Evolutionary conservation across 1,284 basidiomycete species (phyloP), one percentile per base, ranked within the genome.

Genomic region (Pseudozyma pruni): DNA sequence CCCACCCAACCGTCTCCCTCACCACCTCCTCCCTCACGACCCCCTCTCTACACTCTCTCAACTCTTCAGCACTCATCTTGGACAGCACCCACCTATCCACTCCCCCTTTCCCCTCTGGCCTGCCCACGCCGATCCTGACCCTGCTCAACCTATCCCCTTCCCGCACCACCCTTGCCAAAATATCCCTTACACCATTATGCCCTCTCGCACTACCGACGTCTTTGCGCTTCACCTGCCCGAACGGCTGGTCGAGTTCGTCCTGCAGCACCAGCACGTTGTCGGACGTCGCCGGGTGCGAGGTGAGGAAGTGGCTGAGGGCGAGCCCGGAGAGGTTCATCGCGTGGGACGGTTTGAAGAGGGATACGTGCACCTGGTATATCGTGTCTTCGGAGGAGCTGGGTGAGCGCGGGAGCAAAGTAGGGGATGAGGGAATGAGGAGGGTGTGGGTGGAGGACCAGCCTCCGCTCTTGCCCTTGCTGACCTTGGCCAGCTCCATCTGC

Each of bases 321-420:
- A 49, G 19, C 2, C 68, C 68, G 13, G 68, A 71, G 1, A 61
- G 52, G 16, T 71, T 71, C 68, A 71, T 71, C 25, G 61, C 13
- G 2, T 60, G 57, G 0, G 51, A 33, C 1, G 68, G 61, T 20
- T 71, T 71, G 57, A 50, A 66, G 6, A 71, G 56, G 22, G 29
- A 22, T 1, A 66, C 34, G 3, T 58, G 23, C 20, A 71, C 19
- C 16, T 29, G 22, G 42, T 50, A 61, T 34, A 68, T 29, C 7
- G 20, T 7, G 2, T 43, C 16, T 6, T 27, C 13, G 41, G 25
- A 8, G 10, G 46, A 13, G 14, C 8, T 7, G 7, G 20, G 10
- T 2, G 38, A 42, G 44, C 27, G 27, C 27, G 27, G 27, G n/a
- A 46, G 17, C 17, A 43, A 55, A 10, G 33, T 23, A 10, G 22